A percentile compares a stretch with the other conserved stretches of the same genome.
phyloP scores from a whole-genome alignment of 2,329 filamentous ascomycete species.

The Grosmannia huntii region DNA sequence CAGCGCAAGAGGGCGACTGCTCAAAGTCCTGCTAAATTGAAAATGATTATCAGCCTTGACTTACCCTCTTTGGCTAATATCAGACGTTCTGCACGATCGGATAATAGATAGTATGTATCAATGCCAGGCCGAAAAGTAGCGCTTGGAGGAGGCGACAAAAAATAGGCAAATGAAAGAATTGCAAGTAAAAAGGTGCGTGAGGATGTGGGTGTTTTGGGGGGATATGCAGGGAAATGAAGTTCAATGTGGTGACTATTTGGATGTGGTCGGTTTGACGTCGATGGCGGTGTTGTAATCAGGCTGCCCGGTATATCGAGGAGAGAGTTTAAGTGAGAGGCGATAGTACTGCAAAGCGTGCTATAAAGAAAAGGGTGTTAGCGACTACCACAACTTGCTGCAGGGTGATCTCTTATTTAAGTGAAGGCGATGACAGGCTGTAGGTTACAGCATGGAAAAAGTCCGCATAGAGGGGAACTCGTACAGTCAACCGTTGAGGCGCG shows the following conservation, averaged over 20 bases:
- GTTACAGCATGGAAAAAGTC: neutral
- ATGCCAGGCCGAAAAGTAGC: neutral
- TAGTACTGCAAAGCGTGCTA: neutral
- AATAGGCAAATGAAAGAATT: neutral
- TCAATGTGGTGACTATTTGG: neutral
- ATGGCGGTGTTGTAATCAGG: neutral
- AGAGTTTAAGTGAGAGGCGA: constrained; percentile 1
- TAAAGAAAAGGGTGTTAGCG: neutral
- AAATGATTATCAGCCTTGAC: constrained; percentile 12
- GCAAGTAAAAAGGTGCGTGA: neutral
- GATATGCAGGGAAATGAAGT: neutral
- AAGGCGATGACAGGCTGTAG: neutral
- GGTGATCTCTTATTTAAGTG: neutral
- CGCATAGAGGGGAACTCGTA: neutral
- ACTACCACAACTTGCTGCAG: neutral
- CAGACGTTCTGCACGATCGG: neutral
- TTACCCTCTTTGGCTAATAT: neutral
- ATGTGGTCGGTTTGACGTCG: neutral
- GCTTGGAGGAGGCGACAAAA: neutral
- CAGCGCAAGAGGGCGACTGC: constrained; percentile 33
- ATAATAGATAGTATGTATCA: neutral
- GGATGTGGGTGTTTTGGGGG: neutral
- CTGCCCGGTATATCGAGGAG: constrained; percentile 2
- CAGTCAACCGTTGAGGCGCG: neutral
- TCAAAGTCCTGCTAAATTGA: constrained; percentile 36